Evolutionary conservation across 257 asterid genomes (phyloP).

Genomic region (Ehretia macrophylla): DNA sequence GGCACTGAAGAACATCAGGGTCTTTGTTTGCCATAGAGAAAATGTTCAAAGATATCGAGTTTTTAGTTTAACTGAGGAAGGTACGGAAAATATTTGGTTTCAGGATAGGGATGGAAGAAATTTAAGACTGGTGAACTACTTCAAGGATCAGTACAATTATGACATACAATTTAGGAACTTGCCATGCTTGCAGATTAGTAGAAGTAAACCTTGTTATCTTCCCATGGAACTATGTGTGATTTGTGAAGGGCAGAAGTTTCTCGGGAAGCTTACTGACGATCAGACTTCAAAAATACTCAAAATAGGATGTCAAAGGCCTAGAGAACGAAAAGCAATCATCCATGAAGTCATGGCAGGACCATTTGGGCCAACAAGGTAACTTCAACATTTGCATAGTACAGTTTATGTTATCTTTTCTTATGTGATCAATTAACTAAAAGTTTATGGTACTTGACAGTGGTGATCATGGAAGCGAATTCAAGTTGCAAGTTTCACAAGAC

Average conservation of each 20-base stretch:
- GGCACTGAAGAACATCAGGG: constrained; percentile 66
- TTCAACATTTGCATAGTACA: background rate
- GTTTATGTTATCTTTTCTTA: background rate
- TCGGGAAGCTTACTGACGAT: constrained; percentile 89
- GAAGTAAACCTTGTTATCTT: constrained; percentile 83
- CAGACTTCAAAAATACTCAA: constrained; percentile 81
- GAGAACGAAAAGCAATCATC: constrained; percentile 64
- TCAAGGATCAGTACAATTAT: constrained; percentile 79
- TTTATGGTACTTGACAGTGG: constrained; percentile 45
- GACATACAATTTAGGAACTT: constrained; percentile 61
- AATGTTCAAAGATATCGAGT: constrained; percentile 79
- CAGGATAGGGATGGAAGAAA: constrained; percentile 72
- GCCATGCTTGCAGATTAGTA: constrained; percentile 86
- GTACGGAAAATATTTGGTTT: constrained; percentile 60
- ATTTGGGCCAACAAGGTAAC: constrained; percentile 91
- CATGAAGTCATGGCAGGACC: constrained; percentile 73
- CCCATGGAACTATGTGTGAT: constrained; percentile 96
- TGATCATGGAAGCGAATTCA: constrained; percentile 59
- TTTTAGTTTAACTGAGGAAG: constrained; percentile 61
- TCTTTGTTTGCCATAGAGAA: constrained; percentile 85
- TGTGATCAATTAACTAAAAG: background rate
- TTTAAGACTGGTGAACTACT: constrained; percentile 54
- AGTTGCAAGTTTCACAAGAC: constrained; percentile 60
- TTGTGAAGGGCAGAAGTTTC: constrained; percentile 98
- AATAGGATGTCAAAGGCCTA: constrained; percentile 85